Base-by-base conservation (phyloP, 768 basidiomycete species). In the Phaeotremella skinneri region DNA sequence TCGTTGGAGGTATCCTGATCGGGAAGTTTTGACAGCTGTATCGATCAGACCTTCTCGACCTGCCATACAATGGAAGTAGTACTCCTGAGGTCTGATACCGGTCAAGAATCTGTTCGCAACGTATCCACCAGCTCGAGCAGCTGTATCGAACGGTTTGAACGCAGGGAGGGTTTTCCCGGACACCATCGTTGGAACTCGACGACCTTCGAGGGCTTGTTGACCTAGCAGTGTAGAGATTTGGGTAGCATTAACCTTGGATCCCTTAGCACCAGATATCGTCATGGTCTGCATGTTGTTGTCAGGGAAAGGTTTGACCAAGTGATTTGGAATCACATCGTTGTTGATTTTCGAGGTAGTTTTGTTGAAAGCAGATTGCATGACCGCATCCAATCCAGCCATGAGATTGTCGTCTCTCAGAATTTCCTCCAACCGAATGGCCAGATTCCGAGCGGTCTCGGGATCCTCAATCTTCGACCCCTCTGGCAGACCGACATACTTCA, bases 31-130 rank as follows among this genome's bases (percentile, higher is more conserved):
- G 76, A 99, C 94, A 34, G 96, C 96, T 4, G 96, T 99, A 73
- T 99, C 96, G 71, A 99, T 99, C 37, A 99, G 83, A 72, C 96
- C 96, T 80, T 99, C 96, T 67, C 96, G 85, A 52, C 96, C 96
- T 58, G 96, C 96, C 96, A 99, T 99, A 75, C 96, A 98, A 79
- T 99, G 96, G 83, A 99, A 99, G 80, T 96, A 99, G 79, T 97
- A 99, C 77, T 99, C 96, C 75, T 99, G 96, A 0, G 96, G 96
- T 68, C 88, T 90, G 76, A 99, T 86, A 55, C 96, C 96, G 5
- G 96, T 98, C 81, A 99, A 83, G 83, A 99, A 99, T 32, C 96
- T 91, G 76, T 94, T 96, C 14, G 90, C 92, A 47, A 99, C 90
- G 76, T 94, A 99, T 6, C 96, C 96, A 71, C 96, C 96, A 13